Conservation (phyloP, 805 yeast genomes). For the Spathaspora arborariae region DNA sequence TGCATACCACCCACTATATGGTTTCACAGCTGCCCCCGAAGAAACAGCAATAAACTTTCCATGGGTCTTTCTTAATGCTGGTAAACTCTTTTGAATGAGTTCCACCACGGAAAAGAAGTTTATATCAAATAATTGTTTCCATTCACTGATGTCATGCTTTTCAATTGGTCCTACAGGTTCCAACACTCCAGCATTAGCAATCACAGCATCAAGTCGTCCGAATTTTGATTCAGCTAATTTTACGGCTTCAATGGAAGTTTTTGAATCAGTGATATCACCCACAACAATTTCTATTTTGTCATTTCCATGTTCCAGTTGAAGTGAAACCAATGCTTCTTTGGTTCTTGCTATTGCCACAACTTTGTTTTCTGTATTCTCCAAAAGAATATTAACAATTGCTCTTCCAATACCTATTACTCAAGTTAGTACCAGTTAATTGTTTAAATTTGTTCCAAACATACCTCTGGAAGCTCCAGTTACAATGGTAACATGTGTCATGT, state of each 20-base stretch:
- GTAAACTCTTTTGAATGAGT: conserved; percentile 52
- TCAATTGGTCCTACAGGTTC: conserved; percentile 66
- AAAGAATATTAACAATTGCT: conserved; percentile 55
- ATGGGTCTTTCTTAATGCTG: conserved; percentile 48
- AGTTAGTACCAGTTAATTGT: not conserved
- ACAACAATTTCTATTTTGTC: conserved; percentile 47
- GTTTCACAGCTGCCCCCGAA: conserved; percentile 76
- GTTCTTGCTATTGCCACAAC: conserved; percentile 77
- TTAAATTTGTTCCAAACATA: conserved; percentile 16
- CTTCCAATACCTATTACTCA: conserved; percentile 66
- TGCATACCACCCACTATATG: conserved; percentile 78
- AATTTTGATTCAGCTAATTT: conserved; percentile 42
- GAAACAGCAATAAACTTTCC: conserved; percentile 79
- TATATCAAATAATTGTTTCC: conserved; percentile 68
- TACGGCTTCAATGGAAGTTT: conserved; percentile 36
- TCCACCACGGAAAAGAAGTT: conserved; percentile 75
- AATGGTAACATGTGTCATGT: conserved; percentile 27
- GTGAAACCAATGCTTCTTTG: conserved; percentile 39
- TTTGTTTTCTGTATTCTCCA: conserved; percentile 34
- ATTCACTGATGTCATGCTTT: conserved; percentile 47
- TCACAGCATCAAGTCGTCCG: conserved; percentile 58
- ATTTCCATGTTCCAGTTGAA: conserved; percentile 43
- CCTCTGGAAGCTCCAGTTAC: conserved; percentile 66
- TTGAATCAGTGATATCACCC: conserved; percentile 57
- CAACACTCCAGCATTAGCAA: conserved; percentile 80